These are phyloP conservation scores for Trichophyton verrucosum DNA, from an alignment of 2,329 filamentous ascomycete genomes.

Conservation along the genomic window DNA sequence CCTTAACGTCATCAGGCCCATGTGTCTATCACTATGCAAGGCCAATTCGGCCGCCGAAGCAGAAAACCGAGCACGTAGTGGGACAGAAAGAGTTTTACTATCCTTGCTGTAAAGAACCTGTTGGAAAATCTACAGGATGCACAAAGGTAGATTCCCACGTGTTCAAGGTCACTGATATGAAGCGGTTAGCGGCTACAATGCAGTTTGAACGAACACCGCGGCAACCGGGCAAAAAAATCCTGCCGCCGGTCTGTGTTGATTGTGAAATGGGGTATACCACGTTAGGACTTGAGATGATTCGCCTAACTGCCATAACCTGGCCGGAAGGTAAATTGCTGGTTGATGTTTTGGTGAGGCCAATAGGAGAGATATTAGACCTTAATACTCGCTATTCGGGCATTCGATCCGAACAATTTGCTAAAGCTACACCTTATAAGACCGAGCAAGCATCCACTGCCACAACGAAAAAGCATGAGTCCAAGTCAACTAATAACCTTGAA, in stretches of 20 bases:
- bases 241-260: conserved; percentile 62
- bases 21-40: conserved; percentile 77
- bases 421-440: conserved; percentile 47
- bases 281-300: conserved; percentile 74
- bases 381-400: conserved; percentile 91
- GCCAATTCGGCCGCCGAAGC: conserved; percentile 46
- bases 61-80: conserved; percentile 42
- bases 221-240: conserved; percentile 21
- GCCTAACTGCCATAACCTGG: conserved; percentile 81
- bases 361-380: conserved; percentile 74
- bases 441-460: conserved; percentile 14
- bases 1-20: conserved; percentile 59
- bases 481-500: conserved; percentile 38
- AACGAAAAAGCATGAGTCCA: conserved; percentile 12
- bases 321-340: conserved; percentile 61
- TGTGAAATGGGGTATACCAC: conserved; percentile 98
- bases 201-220: conserved; percentile 67
- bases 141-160: conserved; percentile 61
- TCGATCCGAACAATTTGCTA: conserved; percentile 59
- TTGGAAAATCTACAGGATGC: conserved; percentile 66
- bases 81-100: conserved; percentile 51
- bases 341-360: conserved; percentile 72
- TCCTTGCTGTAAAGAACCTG: conserved; percentile 63
- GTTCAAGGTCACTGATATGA: conserved; percentile 68
- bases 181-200: conserved; percentile 62